Evolutionary conservation across 768 basidiomycete genomes (phyloP), one percentile per base, ranked within the genome.

Genomic region (Kwoniella bestiolae): DNA sequence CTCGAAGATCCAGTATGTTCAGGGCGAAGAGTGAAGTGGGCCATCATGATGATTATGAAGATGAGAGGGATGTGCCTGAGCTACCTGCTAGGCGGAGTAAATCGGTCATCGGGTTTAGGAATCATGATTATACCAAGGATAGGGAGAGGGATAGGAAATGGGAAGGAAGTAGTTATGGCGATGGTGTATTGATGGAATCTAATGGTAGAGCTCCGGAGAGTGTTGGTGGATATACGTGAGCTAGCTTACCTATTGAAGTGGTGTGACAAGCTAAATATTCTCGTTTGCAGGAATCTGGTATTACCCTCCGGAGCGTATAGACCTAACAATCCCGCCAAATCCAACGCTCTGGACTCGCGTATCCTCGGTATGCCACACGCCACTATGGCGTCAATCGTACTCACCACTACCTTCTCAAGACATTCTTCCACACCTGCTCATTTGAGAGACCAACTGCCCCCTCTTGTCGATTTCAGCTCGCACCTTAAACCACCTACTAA

Each of bases 371-470:
- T 91, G 11, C 92, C 92, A 6, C 90, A 91, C 77, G 89, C 88
- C 5, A 92, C 90, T 4, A 94, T 96, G 92, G 89, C 90, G 16
- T 91, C 87, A 56, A 87, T 95, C 46, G 73, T 74, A 3, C 50
- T 80, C 5, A 70, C 70, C 4, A 59, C 65, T 3, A 55, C 63
- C 1, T 56, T 60, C 11, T 60, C 69, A 25, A 45, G 73, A 28
- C 49, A 57, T 47, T 51, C 67, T 2, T 68, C 68, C 35, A 80
- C 79, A 51, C 85, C 68, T 32, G 38, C 67, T n/a, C 74, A 76
- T 52, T 82, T 85, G 14, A 69, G 74, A 11, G 69, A 60, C 8
- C 65, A 73, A 25, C 49, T 73, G n/a, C 74, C 73, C 23, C 78
- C 81, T 8, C 82, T 84, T 2, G 74, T 80, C 16, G 87, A 86